Conservation (phyloP, 306 rosid species). For the Dalbergia oliveri region DNA sequence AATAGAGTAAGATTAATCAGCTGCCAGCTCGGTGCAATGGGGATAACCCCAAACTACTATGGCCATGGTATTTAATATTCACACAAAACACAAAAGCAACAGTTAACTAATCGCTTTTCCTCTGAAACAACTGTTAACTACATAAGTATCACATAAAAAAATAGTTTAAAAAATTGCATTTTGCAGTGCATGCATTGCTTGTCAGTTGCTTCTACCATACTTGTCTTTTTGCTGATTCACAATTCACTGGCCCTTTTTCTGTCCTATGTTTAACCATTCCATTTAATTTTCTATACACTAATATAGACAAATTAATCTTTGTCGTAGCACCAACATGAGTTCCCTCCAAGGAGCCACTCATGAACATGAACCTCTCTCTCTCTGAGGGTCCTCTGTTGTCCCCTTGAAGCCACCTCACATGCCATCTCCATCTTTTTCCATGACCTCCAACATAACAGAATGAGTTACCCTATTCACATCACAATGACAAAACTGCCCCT, state of each 20-base stretch:
- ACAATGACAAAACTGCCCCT: conserved; percentile 50
- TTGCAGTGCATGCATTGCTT: conserved; percentile 47
- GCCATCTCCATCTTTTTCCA: conserved; percentile 32
- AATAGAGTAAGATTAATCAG: not conserved
- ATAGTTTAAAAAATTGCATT: not conserved
- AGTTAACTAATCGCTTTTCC: conserved; percentile 23
- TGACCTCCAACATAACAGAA: conserved; percentile 32
- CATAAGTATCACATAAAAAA: conserved; percentile 1
- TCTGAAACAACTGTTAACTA: conserved; percentile 32
- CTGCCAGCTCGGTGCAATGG: not conserved
- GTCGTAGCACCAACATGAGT: not conserved
- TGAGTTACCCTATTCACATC: conserved; percentile 35
- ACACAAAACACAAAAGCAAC: conserved; percentile 23
- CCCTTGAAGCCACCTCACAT: not conserved
- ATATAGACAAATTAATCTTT: conserved; percentile 20
- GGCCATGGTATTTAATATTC: not conserved
- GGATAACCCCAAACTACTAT: not conserved
- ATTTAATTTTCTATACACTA: conserved; percentile 6
- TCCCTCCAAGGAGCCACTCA: conserved; percentile 2
- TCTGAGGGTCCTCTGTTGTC: conserved; percentile 6
- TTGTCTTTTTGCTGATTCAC: conserved; percentile 36
- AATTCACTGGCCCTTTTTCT: conserved; percentile 7
- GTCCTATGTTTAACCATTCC: conserved; percentile 19
- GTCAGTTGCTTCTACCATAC: conserved; percentile 31
- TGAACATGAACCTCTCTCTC: not conserved